Evolutionary conservation across 805 yeast species (phyloP), one percentile per base, ranked within the genome.

Genomic region (Nakazawaea ishiwadae): DNA sequence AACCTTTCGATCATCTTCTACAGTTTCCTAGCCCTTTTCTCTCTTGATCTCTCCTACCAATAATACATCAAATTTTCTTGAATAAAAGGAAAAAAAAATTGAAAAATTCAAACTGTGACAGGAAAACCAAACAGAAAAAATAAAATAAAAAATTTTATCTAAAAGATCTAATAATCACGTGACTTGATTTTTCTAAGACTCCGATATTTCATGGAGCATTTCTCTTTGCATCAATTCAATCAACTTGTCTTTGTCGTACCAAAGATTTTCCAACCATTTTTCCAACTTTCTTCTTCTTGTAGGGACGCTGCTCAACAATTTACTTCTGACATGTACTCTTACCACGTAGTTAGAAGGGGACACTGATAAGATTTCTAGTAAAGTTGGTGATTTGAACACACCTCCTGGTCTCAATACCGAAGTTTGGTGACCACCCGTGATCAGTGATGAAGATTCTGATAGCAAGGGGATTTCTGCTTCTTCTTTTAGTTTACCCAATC

Each of bases 181-280:
- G 41, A n/a, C n/a, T n/a, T n/a, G n/a, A n/a, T n/a, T n/a, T n/a
- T n/a, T n/a, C n/a, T n/a, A n/a, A n/a, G n/a, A n/a, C n/a, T n/a
- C n/a, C n/a, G n/a, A n/a, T n/a, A n/a, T n/a, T n/a, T n/a, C n/a
- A n/a, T n/a, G n/a, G n/a, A 34, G 19, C 17, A 40, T 40, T 18
- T 28, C 39, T 21, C 48, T 55, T 45, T 69, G 63, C 15, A 73
- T 59, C 34, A 61, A 59, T 4, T 60, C 61, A 20, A 78, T 63
- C 37, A 68, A 46, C 41, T 55, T 65, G 53, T 89, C 96, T 54
- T 86, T 87, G 29, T 72, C 76, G 7, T 61, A 59, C 96, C 96
- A 89, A 26, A 67, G 63, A 31, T 64, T 64, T 55, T 89, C 96
- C 6, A 89, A 59, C 85, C 93, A 89, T 56, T 75, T 77, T 48